Evolutionary conservation across 192 early-diverging fungal genomes (phyloP).

Genomic region (Coemansia sp.): DNA sequence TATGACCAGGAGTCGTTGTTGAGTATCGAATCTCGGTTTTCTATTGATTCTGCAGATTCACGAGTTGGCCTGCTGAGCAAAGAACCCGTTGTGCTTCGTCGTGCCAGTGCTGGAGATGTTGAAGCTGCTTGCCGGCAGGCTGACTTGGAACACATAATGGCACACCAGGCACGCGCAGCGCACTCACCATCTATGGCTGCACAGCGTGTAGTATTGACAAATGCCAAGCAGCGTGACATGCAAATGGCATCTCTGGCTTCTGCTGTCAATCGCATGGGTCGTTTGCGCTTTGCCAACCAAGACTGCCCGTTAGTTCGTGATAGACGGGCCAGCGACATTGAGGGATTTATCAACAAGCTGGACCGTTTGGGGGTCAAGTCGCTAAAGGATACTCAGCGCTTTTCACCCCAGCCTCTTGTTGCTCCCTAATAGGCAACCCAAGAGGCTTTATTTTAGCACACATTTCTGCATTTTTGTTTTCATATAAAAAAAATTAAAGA

Average conservation of each 20-base stretch:
- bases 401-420: conserved; percentile 9
- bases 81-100: not conserved
- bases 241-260: conserved; percentile 37
- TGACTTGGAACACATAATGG: conserved; percentile 28
- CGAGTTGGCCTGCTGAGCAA: conserved; percentile 24
- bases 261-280: conserved; percentile 35
- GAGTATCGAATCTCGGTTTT: conserved; percentile 26
- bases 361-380: conserved; percentile 31
- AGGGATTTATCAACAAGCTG: conserved; percentile 30
- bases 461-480: not conserved
- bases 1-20: conserved; percentile 18
- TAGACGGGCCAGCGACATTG: conserved; percentile 34
- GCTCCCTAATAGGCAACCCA: conserved; percentile 1
- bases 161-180: conserved; percentile 11
- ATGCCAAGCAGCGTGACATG: conserved; percentile 32
- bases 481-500: conserved; percentile 36
- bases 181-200: conserved; percentile 13
- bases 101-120: not conserved
- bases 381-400: conserved; percentile 27
- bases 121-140: conserved; percentile 3
- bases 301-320: conserved; percentile 19
- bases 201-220: conserved; percentile 40
- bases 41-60: conserved; percentile 31
- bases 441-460: not conserved
- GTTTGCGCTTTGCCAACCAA: conserved; percentile 40